phyloP scores from a whole-genome alignment of 306 rosid genomes.

The Vicia villosa region DNA sequence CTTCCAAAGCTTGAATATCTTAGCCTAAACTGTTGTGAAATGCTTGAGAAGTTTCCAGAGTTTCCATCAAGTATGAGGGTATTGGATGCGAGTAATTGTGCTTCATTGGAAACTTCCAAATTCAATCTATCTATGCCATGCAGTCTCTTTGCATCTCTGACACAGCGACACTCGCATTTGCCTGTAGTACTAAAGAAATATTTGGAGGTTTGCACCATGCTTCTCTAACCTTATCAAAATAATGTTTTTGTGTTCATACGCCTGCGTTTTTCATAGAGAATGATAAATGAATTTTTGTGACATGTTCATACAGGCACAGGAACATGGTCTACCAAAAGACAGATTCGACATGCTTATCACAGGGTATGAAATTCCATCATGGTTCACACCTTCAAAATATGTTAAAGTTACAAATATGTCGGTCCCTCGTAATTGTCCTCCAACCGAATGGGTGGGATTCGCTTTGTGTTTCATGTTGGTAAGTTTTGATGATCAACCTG shows the following conservation, averaged over 20 bases:
- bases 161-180: neutral
- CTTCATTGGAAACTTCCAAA: slow-evolving; percentile 29
- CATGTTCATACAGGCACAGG: neutral
- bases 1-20: slow-evolving; percentile 27
- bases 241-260: too few relatives aligned
- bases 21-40: slow-evolving; percentile 16
- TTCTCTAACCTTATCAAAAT: slow-evolving; percentile 1
- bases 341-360: slow-evolving; percentile 40
- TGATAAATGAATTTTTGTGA: neutral
- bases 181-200: neutral
- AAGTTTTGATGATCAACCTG: neutral
- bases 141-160: slow-evolving; percentile 24
- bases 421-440: slow-evolving; percentile 29
- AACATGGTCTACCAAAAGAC: neutral
- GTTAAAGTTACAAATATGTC: slow-evolving; percentile 21
- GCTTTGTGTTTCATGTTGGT: slow-evolving; percentile 44
- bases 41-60: slow-evolving; percentile 36
- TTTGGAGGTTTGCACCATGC: slow-evolving; percentile 16
- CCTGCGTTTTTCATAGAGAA: too few relatives aligned
- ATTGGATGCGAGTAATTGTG: slow-evolving; percentile 36
- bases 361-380: slow-evolving; percentile 41
- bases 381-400: slow-evolving; percentile 37
- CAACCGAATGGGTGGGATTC: slow-evolving; percentile 38
- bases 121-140: slow-evolving; percentile 34
- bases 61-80: slow-evolving; percentile 23